Conservation (phyloP, 2,329 filamentous ascomycete genomes). For the Nemania sp. region DNA sequence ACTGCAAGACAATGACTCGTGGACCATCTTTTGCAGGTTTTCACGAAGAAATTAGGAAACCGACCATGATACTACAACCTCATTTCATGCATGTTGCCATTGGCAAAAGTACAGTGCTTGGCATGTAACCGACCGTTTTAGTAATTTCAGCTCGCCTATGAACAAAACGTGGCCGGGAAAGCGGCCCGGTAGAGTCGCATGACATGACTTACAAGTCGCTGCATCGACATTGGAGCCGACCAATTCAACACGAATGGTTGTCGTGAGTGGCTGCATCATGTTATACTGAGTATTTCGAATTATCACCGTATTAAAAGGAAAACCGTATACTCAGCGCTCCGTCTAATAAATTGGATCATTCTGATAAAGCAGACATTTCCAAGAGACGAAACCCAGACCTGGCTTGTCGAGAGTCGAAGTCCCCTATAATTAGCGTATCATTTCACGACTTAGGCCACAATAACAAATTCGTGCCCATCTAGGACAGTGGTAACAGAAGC, state of each 20-base stretch:
- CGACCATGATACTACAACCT: neutral
- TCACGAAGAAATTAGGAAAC: neutral
- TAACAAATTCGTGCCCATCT: neutral
- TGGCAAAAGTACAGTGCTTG: neutral
- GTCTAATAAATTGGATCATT: neutral
- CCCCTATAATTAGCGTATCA: neutral
- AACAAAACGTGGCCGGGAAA: neutral
- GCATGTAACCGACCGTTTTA: neutral
- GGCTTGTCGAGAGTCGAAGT: neutral
- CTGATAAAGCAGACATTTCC: neutral
- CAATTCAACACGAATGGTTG: neutral
- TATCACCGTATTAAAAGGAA: neutral
- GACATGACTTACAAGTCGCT: neutral
- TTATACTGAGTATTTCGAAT: neutral
- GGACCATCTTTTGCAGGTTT: neutral
- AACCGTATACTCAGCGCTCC: neutral
- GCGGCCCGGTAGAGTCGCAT: neutral
- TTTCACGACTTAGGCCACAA: too few species aligned
- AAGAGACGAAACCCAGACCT: neutral
- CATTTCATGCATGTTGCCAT: neutral
- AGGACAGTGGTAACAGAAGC: neutral
- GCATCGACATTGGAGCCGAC: neutral
- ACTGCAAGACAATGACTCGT: neutral
- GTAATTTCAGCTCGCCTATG: neutral
- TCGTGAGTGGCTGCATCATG: neutral